Evolutionary conservation across 495 filamentous ascomycete genomes (phyloP).

Genomic region (Rhizodiscina lignyota): DNA sequence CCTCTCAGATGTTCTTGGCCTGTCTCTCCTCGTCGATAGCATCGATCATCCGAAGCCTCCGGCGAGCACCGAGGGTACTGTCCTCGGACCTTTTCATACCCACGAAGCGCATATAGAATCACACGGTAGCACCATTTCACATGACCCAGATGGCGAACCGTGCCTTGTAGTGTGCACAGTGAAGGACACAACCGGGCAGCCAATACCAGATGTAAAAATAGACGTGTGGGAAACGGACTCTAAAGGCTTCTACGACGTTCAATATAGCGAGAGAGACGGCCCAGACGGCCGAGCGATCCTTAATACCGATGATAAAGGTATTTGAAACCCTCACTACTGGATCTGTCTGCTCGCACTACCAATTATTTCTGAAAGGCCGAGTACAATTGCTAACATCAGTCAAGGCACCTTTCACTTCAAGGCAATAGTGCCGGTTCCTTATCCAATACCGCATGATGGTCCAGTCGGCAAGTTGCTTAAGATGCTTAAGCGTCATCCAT

Average conservation of each 20-base stretch:
- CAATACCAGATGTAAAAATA: conserved; percentile 54
- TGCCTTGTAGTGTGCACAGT: conserved; percentile 66
- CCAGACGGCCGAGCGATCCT: conserved; percentile 75
- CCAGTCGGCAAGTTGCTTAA: conserved; percentile 68
- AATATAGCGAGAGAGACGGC: conserved; percentile 49
- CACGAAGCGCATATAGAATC: conserved; percentile 58
- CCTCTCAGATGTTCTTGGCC: conserved; percentile 77
- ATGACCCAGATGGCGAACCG: conserved; percentile 51
- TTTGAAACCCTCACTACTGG: no score
- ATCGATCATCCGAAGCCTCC: conserved; percentile 84
- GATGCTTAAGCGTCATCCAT: conserved; percentile 58
- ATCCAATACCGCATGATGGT: conserved; percentile 81
- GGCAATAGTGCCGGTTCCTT: conserved; percentile 72
- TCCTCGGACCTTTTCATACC: conserved; percentile 87
- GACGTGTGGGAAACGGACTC: conserved; percentile 94
- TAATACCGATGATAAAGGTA: conserved; percentile 43
- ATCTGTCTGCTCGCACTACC: no score
- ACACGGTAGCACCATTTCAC: conserved; percentile 52
- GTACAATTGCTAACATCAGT: no score
- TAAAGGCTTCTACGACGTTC: conserved; percentile 78
- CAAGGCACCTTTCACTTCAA: conserved; percentile 84
- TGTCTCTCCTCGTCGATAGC: conserved; percentile 75
- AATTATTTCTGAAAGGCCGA: no score
- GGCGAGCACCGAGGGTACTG: conserved; percentile 64
- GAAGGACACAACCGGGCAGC: conserved; percentile 47